Evolutionary conservation across 768 basidiomycete species (phyloP).

Genomic region (Lactarius hatsudake): DNA sequence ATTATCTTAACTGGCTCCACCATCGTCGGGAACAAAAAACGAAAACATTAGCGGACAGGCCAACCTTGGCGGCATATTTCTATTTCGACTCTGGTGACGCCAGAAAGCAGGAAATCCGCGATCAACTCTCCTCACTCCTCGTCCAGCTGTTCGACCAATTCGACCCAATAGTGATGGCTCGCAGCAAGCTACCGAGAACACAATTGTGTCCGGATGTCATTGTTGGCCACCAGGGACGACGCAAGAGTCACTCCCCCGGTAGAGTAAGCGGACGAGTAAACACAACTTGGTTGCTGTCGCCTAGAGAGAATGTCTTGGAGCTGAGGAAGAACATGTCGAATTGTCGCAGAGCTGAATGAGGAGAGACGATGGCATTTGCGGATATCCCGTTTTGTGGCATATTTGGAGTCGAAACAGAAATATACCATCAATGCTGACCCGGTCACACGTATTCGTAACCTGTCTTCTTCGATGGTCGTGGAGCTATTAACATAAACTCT

Average conservation of each 20-base stretch:
- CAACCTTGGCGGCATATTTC: not conserved
- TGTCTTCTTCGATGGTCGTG: too few relatives aligned
- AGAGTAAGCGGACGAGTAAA: not conserved
- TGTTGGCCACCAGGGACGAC: not conserved
- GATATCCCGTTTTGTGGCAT: not conserved
- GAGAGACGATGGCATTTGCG: not conserved
- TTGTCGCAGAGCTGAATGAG: not conserved
- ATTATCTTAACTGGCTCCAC: too few relatives aligned
- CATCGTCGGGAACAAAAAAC: not conserved
- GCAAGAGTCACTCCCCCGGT: not conserved
- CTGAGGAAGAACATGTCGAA: not conserved
- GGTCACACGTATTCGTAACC: too few relatives aligned
- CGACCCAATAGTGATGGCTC: not conserved
- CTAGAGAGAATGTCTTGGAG: too few relatives aligned
- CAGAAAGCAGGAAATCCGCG: not conserved
- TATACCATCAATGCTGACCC: not conserved
- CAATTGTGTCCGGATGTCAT: too few relatives aligned
- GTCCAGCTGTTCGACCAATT: too few relatives aligned
- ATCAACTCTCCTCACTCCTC: too few relatives aligned
- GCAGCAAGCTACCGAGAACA: not conserved
- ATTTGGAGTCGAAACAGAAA: not conserved
- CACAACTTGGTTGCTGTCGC: too few relatives aligned
- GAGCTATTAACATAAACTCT: too few relatives aligned
- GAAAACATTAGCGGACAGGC: not conserved
- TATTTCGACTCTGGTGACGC: not conserved